Evolutionary conservation across 106 monocot genomes (phyloP), one percentile per base, ranked within the genome.

Genomic region (Dendrobium nobile): DNA sequence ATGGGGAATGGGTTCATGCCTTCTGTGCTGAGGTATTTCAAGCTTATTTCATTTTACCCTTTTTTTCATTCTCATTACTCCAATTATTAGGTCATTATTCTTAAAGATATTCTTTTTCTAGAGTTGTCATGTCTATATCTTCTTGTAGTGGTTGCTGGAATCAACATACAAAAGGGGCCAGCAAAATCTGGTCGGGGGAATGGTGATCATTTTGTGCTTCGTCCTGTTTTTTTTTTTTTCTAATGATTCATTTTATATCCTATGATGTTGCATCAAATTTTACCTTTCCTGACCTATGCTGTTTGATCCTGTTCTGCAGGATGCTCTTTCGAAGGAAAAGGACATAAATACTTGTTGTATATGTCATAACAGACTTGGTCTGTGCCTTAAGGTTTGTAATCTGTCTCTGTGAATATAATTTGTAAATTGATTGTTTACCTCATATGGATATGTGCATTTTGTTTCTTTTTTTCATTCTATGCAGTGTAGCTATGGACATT

Each of bases 1-100:
- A 88, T 85, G 99, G 90, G 2, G 90, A 87, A 54, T 99, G 99
- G 99, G 87, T 99, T 82, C 99, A 99, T 93, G 91, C 93, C 27
- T 91, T 99, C 77, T 99, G 99, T 89, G 93, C 99, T 42, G 99
- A 99, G 94, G 97, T 97, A 89, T 61, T 55, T 41, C 58, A 67
- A 41, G 58, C 18, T 74, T 16, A 37, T 37, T 70, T 28, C 15
- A 10, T 47, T 48, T 47, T 11, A 26, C 41, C 48, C 47, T 76
- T 76, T 5, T 37, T 75, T 5, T 72, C 33, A 11, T 13, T 72
- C 9, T 7, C 72, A 72, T 10, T 72, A 9, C 43, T 74, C 3
- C n/a, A 74, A 19, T 74, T 74, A 20, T 20, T 74, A 42, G 41
- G 16, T 43, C 43, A 42, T 76, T 51, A 41, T 76, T 76, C 48